Base-by-base conservation (phyloP, 2,329 filamentous ascomycete species). In the Furcasterigmium sp. region DNA sequence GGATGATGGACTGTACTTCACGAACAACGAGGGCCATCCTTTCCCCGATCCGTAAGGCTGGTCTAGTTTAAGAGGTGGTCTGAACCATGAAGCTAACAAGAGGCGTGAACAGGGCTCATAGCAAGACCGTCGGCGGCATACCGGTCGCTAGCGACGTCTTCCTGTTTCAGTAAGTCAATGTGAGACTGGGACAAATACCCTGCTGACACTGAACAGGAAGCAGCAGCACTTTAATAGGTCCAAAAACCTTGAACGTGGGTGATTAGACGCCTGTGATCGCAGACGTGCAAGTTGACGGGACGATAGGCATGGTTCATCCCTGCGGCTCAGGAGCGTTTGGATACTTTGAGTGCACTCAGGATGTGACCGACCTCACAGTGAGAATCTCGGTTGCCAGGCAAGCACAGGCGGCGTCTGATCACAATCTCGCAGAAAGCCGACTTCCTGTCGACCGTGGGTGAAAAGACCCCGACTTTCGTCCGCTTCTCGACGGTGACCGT, bases 401-500 rank as follows among this genome's bases (percentile, higher is more conserved):
- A n/a, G 25, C 13, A 28, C 25, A 28, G 13, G 13, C 8, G 8
- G 13, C 8, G 8, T 28, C 25, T 28, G 25, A 28, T 28, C 8
- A 8, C 25, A n/a, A n/a, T 28, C 13, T 28, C 11, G 2, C 15
- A 46, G 46, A 48, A 46, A 48, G 46, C 44, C 10, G 29, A 48
- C 35, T 48, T 44, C 13, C 28, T 73, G 50, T 69, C 64, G 61
- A 65, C 73, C 41, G 64, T 73, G 11, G 80, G 78, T 53, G 82
- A 82, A 63, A 70, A 76, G 57, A 82, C 78, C 43, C 77, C 78
- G 11, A 61, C 80, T 52, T 69, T 78, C 21, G 69, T 75, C 20
- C 75, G 81, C 3, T 85, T 87, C 62, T 85, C 82, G 2, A 87
- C 83, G n/a, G 82, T 86, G 15, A 82, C 80, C 63, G 79, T 81